Percentiles rank a stretch among this genome's conserved stretches.
Evolutionary conservation across 257 asterid species (phyloP).

Genomic region (Prunella vulgaris): DNA sequence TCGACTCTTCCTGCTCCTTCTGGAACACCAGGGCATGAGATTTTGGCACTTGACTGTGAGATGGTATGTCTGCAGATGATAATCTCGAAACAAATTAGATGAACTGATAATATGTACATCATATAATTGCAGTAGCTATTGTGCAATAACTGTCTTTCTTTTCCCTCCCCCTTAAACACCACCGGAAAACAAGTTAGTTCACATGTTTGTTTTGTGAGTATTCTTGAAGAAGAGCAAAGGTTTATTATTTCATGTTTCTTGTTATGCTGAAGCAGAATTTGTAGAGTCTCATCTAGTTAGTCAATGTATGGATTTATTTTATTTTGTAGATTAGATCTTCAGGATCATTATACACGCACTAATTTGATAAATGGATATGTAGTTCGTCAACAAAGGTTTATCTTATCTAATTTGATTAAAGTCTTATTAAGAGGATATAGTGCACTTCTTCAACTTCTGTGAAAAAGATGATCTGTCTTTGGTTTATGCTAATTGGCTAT

Average conservation of each 20-base stretch:
- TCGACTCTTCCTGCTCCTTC: slow-evolving; percentile 74
- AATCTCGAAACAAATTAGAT: background rate
- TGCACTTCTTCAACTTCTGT: background rate
- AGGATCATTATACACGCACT: background rate
- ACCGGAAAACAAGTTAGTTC: background rate
- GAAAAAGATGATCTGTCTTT: background rate
- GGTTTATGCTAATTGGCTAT: background rate
- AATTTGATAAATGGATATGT: background rate
- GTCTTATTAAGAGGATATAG: background rate
- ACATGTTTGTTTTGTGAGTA: background rate
- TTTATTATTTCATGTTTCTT: background rate
- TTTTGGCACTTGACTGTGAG: slow-evolving; percentile 93
- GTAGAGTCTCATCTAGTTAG: background rate
- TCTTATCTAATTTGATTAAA: background rate
- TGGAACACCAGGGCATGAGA: slow-evolving; percentile 56
- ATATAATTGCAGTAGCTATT: background rate
- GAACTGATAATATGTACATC: background rate
- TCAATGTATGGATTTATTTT: background rate
- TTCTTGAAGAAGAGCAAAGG: background rate
- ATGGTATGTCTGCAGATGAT: slow-evolving; percentile 52
- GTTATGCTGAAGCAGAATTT: background rate
- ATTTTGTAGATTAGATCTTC: background rate
- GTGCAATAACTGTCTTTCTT: background rate
- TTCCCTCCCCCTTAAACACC: background rate
- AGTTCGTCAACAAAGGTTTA: background rate